Percentiles rank a stretch among this genome's conserved stretches.
phyloP scores from a whole-genome alignment of 768 basidiomycete genomes.

The Nidularia sp. region DNA sequence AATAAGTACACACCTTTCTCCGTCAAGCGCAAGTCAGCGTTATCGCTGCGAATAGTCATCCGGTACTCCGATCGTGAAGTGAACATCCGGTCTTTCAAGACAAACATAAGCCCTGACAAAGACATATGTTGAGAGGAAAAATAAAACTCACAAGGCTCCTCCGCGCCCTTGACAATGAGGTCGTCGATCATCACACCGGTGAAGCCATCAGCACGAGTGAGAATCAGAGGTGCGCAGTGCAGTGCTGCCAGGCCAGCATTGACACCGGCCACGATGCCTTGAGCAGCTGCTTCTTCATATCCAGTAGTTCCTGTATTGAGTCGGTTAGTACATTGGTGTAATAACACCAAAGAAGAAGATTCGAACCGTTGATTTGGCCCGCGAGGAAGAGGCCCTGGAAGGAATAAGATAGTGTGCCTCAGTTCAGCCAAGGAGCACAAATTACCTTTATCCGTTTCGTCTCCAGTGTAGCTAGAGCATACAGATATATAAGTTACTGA shows the following conservation, averaged over 20 bases:
- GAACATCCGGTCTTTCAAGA: conserved; percentile 79
- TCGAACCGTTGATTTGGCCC: conserved; percentile 80
- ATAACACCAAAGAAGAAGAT: neutral
- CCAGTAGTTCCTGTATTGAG: conserved; percentile 69
- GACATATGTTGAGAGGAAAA: neutral
- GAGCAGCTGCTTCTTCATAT: conserved; percentile 92
- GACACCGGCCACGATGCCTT: conserved; percentile 83
- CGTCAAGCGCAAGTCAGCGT: conserved; percentile 82
- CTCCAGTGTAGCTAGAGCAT: conserved; percentile 67
- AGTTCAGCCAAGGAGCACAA: neutral
- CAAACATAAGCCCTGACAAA: neutral
- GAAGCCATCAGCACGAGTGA: conserved; percentile 84
- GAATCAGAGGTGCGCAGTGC: conserved; percentile 47
- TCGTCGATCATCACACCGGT: conserved; percentile 93
- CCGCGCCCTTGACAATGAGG: conserved; percentile 80
- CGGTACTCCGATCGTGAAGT: conserved; percentile 89
- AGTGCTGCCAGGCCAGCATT: conserved; percentile 78
- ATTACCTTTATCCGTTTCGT: conserved; percentile 69
- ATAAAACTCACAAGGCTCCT: conserved; percentile 75
- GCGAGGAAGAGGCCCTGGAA: conserved; percentile 77
- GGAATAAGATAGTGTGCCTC: too few relatives aligned
- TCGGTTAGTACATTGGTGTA: neutral
- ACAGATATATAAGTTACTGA: neutral
- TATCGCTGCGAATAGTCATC: conserved; percentile 84
- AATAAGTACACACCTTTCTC: conserved; percentile 47